Base-by-base conservation (phyloP, 2,329 filamentous ascomycete species). In the Uncinocarpus reesii region DNA sequence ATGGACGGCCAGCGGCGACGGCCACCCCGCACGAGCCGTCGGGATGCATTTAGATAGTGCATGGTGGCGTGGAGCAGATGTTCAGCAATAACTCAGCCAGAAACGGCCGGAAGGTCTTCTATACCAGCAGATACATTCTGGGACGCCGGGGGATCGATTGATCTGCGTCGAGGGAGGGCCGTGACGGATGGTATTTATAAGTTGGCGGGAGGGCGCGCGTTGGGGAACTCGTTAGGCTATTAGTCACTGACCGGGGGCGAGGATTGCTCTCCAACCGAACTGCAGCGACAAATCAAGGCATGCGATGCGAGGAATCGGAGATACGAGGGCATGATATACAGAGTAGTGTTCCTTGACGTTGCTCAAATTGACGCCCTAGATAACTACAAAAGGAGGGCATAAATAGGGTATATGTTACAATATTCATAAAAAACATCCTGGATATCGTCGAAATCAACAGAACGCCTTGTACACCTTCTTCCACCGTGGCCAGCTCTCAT, bases 391-490 rank as follows among this genome's bases (percentile, higher is more conserved):
- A n/a, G n/a, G n/a, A n/a, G n/a, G n/a, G n/a, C n/a, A n/a, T n/a
- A 38, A 23, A n/a, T 5, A 28, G 42, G 42, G 23, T 45, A 45
- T 37, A 35, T 40, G 2, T 20, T 45, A 35, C 20, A 37, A 7
- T 13, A 15, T 7, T 13, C 11, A 34, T 34, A 2, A 3, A 32
- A 15, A 32, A 28, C 15, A n/a, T n/a, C n/a, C 16, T 42, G 16
- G 11, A 21, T 31, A 18, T 42, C 38, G 15, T 31, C 2, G 11
- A 16, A 38, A 10, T 48, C 38, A 53, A 23, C 51, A 53, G 41
- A 53, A 53, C 16, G 42, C 20, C 15, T 52, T 52, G 34, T 53
- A 53, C 11, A 50, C 26, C 26, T 38, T 47, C 49, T 53, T 53
- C 49, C 46, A 52, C 8, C 23, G 41, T 8, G 49, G 52, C 52